Percentiles rank a stretch among this genome's conserved stretches.
These are phyloP conservation scores for Sporothrix mexicana DNA, from an alignment of 2,329 filamentous ascomycete species.

Conservation along the genomic window DNA sequence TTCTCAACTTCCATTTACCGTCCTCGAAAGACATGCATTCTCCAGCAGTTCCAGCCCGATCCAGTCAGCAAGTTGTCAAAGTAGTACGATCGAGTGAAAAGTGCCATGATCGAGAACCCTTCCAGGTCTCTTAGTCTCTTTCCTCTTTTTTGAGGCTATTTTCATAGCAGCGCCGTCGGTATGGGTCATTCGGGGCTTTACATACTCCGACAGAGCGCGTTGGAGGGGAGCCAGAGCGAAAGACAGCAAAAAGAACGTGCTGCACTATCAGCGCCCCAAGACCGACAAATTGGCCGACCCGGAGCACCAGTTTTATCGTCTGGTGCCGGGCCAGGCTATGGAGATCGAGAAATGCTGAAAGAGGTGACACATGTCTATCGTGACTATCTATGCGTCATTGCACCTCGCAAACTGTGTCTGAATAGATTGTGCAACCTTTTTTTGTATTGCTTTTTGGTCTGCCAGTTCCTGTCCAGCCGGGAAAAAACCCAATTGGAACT, in stretches of 20 bases:
- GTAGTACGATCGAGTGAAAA: neutral
- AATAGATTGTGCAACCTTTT: conserved; percentile 4
- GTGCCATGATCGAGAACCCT: conserved; percentile 3
- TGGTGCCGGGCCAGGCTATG: neutral
- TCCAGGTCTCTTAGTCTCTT: neutral
- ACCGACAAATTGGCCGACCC: neutral
- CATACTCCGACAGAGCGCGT: neutral
- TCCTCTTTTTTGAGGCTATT: neutral
- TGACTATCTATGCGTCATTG: neutral
- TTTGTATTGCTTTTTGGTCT: neutral
- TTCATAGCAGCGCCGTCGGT: neutral
- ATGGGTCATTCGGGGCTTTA: neutral
- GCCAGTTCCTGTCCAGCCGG: neutral
- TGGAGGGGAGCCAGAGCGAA: neutral
- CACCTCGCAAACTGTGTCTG: neutral
- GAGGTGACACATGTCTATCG: neutral
- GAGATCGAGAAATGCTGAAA: neutral
- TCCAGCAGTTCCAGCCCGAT: neutral
- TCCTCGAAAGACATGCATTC: neutral
- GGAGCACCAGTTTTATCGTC: neutral
- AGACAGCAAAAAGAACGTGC: neutral
- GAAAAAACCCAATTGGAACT: conserved; percentile 5
- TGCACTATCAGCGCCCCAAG: neutral
- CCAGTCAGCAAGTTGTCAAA: conserved; percentile 18
- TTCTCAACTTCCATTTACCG: neutral